Conservation (phyloP, 148 eudicot species). For the Rhododendron mucronatum region DNA sequence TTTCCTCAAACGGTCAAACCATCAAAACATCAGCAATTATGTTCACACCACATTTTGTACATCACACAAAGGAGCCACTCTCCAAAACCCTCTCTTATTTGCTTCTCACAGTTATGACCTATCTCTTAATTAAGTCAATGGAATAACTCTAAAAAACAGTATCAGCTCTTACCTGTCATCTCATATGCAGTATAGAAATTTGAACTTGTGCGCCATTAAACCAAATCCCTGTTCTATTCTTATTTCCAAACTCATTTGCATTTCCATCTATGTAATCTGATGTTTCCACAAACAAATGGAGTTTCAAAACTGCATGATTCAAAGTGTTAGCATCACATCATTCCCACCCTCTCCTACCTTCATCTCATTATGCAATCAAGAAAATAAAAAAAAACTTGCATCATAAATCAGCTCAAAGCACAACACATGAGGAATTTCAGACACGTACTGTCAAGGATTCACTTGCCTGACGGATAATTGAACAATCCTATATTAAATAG, state of each 20-base stretch:
- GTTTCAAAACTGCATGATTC: background rate
- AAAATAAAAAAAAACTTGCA: background rate
- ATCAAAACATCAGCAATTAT: too few relatives aligned
- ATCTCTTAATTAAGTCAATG: too few relatives aligned
- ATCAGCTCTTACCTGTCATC: too few relatives aligned
- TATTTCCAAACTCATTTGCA: background rate
- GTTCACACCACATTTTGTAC: too few relatives aligned
- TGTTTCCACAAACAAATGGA: background rate
- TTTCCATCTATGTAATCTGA: background rate
- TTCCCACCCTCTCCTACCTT: background rate
- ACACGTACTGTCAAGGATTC: conserved; percentile 91
- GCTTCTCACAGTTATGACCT: too few relatives aligned
- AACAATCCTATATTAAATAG: too few relatives aligned
- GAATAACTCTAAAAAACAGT: too few relatives aligned
- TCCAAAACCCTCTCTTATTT: too few relatives aligned
- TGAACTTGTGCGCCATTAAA: too few relatives aligned
- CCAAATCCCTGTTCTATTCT: too few relatives aligned
- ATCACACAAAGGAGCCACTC: too few relatives aligned
- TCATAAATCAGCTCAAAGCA: background rate
- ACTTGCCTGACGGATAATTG: conserved; percentile 62
- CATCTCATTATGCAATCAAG: background rate
- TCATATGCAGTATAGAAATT: background rate
- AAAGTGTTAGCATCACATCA: background rate
- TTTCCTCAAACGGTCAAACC: too few relatives aligned
- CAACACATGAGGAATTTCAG: conserved; percentile 85